Conservation (phyloP, 345 rosid species). For the Camelina sativa region DNA sequence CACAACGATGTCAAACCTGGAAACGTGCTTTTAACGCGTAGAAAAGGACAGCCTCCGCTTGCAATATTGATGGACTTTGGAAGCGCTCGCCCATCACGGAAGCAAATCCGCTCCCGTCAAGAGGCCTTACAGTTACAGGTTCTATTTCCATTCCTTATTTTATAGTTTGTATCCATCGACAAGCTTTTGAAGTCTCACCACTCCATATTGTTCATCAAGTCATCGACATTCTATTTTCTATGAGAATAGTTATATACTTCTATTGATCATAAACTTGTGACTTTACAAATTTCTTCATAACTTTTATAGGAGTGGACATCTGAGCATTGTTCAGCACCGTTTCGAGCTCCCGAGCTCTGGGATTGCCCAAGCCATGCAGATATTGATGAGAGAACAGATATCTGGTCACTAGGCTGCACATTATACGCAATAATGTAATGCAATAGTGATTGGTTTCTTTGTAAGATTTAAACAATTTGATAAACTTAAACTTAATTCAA, state of each 20-base stretch:
- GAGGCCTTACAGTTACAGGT: conserved; percentile 98
- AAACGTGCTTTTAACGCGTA: conserved; percentile 64
- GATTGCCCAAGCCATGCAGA: conserved; percentile 96
- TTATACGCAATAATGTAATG: conserved; percentile 93
- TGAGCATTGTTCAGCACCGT: conserved; percentile 95
- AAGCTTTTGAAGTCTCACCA: conserved; percentile 4
- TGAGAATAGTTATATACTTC: not conserved
- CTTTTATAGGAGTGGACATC: conserved; percentile 87
- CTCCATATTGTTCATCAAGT: not conserved
- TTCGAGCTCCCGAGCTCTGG: conserved; percentile 99
- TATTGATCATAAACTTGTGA: not conserved
- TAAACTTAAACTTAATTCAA: not conserved
- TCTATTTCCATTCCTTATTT: conserved; percentile 25
- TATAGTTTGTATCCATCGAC: not conserved
- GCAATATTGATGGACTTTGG: conserved; percentile 99
- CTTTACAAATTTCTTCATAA: too few relatives aligned
- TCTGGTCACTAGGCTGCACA: conserved; percentile 99
- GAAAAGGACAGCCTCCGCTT: conserved; percentile 80
- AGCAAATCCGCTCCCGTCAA: conserved; percentile 83
- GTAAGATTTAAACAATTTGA: not conserved
- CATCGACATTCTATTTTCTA: not conserved
- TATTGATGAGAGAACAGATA: conserved; percentile 97
- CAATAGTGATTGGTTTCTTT: conserved; percentile 18
- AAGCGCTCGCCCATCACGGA: conserved; percentile 87
- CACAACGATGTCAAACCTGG: conserved; percentile 99